Conservation (phyloP, 1,139 yeast species). For the Candida sojae region DNA sequence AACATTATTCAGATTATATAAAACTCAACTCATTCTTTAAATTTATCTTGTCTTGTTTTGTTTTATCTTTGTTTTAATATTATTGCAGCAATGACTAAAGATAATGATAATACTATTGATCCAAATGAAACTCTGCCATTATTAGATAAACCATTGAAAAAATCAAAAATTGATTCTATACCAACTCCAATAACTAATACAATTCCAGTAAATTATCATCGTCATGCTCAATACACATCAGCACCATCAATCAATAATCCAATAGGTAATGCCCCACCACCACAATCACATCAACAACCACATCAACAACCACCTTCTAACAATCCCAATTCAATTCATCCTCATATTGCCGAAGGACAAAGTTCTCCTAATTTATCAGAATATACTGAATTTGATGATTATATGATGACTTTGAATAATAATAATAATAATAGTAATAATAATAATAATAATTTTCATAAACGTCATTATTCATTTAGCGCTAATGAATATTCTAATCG, state of each 20-base stretch:
- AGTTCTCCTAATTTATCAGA: neutral
- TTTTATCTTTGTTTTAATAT: too few relatives aligned
- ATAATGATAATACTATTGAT: neutral
- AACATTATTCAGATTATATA: too few relatives aligned
- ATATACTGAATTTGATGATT: constrained; percentile 11
- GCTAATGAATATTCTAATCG: constrained; percentile 12
- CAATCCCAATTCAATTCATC: neutral
- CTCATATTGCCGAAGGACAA: neutral
- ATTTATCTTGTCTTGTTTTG: too few relatives aligned
- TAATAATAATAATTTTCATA: too few relatives aligned
- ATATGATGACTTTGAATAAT: neutral
- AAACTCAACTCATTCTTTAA: too few relatives aligned
- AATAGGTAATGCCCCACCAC: neutral
- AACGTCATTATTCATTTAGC: constrained; percentile 13
- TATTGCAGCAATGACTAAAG: neutral
- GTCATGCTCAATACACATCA: constrained; percentile 4
- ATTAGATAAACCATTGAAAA: neutral
- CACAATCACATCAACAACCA: neutral
- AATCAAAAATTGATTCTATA: neutral
- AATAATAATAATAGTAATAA: too few relatives aligned
- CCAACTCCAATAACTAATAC: neutral
- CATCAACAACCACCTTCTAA: neutral
- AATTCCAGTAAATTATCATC: neutral
- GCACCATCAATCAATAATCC: too few relatives aligned
- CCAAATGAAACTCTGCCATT: constrained; percentile 7